Conservation (phyloP, 192 early-diverging fungal species). For the Phycomyces blakesleeanus region DNA sequence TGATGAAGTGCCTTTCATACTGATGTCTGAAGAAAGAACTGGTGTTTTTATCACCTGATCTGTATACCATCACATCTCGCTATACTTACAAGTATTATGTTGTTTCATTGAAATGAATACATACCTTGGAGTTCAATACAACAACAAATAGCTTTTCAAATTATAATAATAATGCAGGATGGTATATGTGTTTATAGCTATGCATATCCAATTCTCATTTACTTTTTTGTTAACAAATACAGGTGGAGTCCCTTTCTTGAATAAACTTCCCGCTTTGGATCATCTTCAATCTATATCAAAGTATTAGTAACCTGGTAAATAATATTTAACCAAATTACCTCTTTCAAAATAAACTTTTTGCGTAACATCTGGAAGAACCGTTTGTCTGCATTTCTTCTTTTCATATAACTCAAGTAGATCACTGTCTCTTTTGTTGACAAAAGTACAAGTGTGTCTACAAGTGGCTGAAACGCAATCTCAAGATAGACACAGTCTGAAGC, state of each 20-base stretch:
- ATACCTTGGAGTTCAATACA: too few species aligned
- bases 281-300: conserved; percentile 15
- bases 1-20: too few species aligned
- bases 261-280: conserved; percentile 25
- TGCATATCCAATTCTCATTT: too few species aligned
- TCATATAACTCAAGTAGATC: conserved; percentile 38
- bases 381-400: conserved; percentile 51
- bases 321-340: conserved; percentile 18
- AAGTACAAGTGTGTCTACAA: conserved; percentile 38
- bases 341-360: conserved; percentile 41
- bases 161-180: too few species aligned
- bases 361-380: conserved; percentile 44
- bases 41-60: too few species aligned
- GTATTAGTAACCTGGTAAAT: neutral
- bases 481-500: conserved; percentile 51
- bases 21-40: too few species aligned
- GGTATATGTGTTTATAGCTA: too few species aligned
- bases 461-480: conserved; percentile 44
- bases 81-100: too few species aligned
- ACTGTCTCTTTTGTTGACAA: conserved; percentile 30
- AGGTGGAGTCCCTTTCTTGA: conserved; percentile 15
- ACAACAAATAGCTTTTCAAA: too few species aligned
- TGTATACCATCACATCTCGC: too few species aligned
- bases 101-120: too few species aligned
- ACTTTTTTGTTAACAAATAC: conserved; percentile 24